Percentiles rank a stretch among this genome's conserved stretches.
Evolutionary conservation across 176 grass and related monocot genomes (phyloP).

Genomic region (Hyparrhenia diplandra): DNA sequence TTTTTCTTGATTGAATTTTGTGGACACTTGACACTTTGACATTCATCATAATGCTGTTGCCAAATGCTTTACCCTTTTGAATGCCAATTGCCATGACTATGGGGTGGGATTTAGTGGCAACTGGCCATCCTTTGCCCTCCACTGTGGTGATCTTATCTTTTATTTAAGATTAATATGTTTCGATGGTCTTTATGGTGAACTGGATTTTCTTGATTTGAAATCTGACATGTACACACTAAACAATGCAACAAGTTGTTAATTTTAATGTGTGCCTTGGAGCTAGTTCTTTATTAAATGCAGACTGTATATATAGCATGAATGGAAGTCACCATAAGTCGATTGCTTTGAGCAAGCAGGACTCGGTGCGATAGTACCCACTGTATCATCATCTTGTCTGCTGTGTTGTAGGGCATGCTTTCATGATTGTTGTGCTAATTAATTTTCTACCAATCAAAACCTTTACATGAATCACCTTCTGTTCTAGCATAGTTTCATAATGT

Average conservation of each 20-base stretch:
- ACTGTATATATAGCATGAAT: background rate
- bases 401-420: too few relatives aligned
- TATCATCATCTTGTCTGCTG: conserved; percentile 7
- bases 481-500: background rate
- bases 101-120: background rate
- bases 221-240: background rate
- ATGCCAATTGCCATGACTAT: background rate
- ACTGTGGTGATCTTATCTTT: too few relatives aligned
- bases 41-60: background rate
- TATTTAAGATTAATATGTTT: background rate
- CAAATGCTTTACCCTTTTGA: background rate
- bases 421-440: too few relatives aligned
- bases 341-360: background rate
- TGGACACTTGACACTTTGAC: background rate
- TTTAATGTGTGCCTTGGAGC: background rate
- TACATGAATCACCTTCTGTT: background rate
- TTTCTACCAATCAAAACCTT: conserved; percentile 8
- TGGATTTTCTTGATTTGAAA: conserved; percentile 1
- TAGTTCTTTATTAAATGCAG: background rate
- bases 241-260: background rate
- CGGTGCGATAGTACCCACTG: background rate
- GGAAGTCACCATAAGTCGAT: background rate
- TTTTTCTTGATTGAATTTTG: background rate
- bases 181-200: background rate
- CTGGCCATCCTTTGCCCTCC: too few relatives aligned